Evolutionary conservation across 352 stramenopile species (phyloP).

Genomic region (Phytophthora europaea): DNA sequence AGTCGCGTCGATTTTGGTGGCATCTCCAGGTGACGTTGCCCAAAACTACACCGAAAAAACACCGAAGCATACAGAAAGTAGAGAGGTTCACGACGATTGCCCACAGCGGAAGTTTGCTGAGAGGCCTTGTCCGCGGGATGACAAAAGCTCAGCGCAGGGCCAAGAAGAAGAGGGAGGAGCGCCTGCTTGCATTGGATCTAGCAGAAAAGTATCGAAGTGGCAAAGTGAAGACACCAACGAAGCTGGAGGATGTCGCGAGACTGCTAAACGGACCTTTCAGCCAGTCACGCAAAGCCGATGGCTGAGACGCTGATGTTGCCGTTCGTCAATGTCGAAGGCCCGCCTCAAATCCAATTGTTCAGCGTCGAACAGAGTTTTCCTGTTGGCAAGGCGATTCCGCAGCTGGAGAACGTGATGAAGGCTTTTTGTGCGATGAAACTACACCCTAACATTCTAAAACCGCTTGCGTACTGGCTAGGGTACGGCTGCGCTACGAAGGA

Average conservation of each 20-base stretch:
- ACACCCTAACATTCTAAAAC: too few species aligned
- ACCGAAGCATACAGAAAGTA: not conserved
- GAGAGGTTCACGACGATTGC: not conserved
- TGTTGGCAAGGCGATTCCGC: constrained; percentile 13
- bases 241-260: too few species aligned
- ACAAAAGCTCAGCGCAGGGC: too few species aligned
- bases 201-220: not conserved
- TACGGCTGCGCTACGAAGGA: not conserved
- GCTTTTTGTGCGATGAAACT: too few species aligned
- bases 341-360: not conserved
- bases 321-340: not conserved
- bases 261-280: not conserved
- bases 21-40: too few species aligned
- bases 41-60: not conserved
- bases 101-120: not conserved
- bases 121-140: not conserved
- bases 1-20: too few species aligned
- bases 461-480: too few species aligned
- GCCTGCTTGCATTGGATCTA: not conserved
- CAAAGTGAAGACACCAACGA: not conserved
- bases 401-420: constrained; percentile 1
- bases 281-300: constrained; percentile 1
- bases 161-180: not conserved
- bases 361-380: not conserved
- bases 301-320: not conserved